Evolutionary conservation across 352 stramenopile genomes (phyloP).

Genomic region (Pythium scleroteichum): DNA sequence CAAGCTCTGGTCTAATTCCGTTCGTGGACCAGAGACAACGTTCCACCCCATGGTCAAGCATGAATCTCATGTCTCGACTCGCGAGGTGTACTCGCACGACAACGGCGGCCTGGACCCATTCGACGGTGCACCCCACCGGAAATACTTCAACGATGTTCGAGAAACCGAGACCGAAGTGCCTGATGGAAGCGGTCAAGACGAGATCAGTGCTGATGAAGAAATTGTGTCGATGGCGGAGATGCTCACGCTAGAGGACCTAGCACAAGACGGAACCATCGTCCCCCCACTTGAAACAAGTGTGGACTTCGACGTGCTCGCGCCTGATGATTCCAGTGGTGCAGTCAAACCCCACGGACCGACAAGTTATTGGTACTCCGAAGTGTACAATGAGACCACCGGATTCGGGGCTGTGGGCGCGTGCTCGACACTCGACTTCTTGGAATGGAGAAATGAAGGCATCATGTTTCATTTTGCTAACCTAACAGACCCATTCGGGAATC

Average conservation of each 20-base stretch:
- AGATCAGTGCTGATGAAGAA: slow-evolving; percentile 36
- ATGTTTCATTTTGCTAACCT: slow-evolving; percentile 95
- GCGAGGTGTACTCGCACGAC: slow-evolving; percentile 78
- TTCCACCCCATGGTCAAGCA: slow-evolving; percentile 83
- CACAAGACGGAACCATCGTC: slow-evolving; percentile 56
- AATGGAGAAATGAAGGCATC: slow-evolving; percentile 94
- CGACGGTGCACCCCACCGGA: slow-evolving; percentile 82
- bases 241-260: slow-evolving; percentile 44
- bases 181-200: slow-evolving; percentile 46
- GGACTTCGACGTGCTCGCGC: slow-evolving; percentile 36
- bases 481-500: slow-evolving; percentile 83
- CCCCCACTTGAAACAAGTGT: slow-evolving; percentile 56
- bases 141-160: slow-evolving; percentile 77
- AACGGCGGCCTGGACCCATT: slow-evolving; percentile 78
- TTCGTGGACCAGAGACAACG: slow-evolving; percentile 37
- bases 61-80: slow-evolving; percentile 79
- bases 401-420: slow-evolving; percentile 90
- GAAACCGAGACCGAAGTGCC: slow-evolving; percentile 48
- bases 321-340: slow-evolving; percentile 8
- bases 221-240: slow-evolving; percentile 55
- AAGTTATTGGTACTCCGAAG: slow-evolving; percentile 81
- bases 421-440: slow-evolving; percentile 90
- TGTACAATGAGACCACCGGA: slow-evolving; percentile 36
- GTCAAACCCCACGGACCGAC: slow-evolving; percentile 19
- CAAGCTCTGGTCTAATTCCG: slow-evolving; percentile 50